Percentiles rank a stretch among this genome's conserved stretches.
These are phyloP conservation scores for Acacia pycnantha DNA, from an alignment of 331 rosid species.

Conservation along the genomic window DNA sequence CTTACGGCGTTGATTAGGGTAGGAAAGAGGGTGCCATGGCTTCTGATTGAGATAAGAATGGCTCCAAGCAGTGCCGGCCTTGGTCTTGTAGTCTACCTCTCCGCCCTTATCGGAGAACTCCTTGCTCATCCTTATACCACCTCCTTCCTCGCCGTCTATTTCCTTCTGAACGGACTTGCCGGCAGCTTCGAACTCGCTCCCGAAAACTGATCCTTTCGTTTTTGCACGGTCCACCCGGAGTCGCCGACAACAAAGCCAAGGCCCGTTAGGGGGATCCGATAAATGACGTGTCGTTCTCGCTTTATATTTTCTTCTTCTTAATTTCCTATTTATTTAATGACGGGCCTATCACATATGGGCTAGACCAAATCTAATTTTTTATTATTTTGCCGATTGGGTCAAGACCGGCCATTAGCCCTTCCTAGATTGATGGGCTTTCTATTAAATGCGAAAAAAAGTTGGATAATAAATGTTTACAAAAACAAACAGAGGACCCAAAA, in stretches of 20 bases:
- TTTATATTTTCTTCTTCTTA: background rate
- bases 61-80: slow-evolving; percentile 97
- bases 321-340: background rate
- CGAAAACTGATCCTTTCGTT: background rate
- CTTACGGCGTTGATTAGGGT: slow-evolving; percentile 96
- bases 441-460: background rate
- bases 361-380: background rate
- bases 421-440: background rate
- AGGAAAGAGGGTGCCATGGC: slow-evolving; percentile 99
- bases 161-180: background rate
- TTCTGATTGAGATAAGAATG: slow-evolving; percentile 91
- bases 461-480: background rate
- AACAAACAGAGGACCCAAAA: too few species aligned
- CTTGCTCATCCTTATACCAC: slow-evolving; percentile 66
- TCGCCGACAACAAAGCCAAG: background rate
- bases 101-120: slow-evolving; percentile 58
- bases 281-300: background rate
- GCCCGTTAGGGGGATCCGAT: background rate
- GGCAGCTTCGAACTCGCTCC: background rate
- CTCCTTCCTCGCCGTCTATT: slow-evolving; percentile 88
- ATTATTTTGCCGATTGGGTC: background rate
- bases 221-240: background rate
- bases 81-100: slow-evolving; percentile 83
- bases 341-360: background rate
- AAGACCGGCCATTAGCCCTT: background rate